These are phyloP conservation scores for Boletus vermiculosoides DNA, from an alignment of 768 basidiomycete genomes.

Conservation along the genomic window DNA sequence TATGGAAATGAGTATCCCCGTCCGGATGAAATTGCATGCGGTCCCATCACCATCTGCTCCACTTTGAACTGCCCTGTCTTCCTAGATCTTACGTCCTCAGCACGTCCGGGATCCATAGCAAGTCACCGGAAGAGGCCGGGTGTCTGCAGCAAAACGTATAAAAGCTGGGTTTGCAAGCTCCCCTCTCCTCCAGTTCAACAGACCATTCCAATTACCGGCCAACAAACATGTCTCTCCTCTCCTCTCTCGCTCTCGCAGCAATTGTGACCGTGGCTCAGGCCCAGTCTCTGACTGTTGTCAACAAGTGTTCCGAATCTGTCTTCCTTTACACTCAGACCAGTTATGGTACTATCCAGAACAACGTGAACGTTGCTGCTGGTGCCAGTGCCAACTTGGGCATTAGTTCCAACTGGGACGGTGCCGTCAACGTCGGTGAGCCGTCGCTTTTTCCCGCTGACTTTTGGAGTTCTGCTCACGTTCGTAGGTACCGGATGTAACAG, in stretches of 20 bases:
- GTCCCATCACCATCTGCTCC: neutral
- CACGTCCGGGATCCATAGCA: neutral
- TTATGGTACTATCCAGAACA: constrained; percentile 26
- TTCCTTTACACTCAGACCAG: constrained; percentile 33
- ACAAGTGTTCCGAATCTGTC: constrained; percentile 27
- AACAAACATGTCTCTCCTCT: constrained; percentile 18
- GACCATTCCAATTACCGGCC: neutral
- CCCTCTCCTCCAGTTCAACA: constrained; percentile 1
- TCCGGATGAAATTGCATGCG: neutral
- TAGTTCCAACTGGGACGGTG: constrained; percentile 33
- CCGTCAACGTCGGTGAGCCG: constrained; percentile 30
- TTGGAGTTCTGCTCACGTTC: constrained; percentile 4
- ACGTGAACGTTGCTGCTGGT: constrained; percentile 26
- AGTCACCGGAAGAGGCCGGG: too few species aligned
- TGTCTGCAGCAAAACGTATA: too few species aligned
- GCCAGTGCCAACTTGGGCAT: constrained; percentile 30
- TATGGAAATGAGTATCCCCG: neutral
- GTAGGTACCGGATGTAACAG: constrained; percentile 30
- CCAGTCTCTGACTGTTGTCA: constrained; percentile 29
- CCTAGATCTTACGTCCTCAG: neutral
- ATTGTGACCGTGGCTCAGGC: constrained; percentile 24
- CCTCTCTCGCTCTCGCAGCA: constrained; percentile 19
- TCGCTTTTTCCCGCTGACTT: neutral
- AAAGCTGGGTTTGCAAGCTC: too few species aligned
- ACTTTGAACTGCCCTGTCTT: neutral